Conservation (phyloP, 2,329 filamentous ascomycete genomes). For the Talaromyces sp. region DNA sequence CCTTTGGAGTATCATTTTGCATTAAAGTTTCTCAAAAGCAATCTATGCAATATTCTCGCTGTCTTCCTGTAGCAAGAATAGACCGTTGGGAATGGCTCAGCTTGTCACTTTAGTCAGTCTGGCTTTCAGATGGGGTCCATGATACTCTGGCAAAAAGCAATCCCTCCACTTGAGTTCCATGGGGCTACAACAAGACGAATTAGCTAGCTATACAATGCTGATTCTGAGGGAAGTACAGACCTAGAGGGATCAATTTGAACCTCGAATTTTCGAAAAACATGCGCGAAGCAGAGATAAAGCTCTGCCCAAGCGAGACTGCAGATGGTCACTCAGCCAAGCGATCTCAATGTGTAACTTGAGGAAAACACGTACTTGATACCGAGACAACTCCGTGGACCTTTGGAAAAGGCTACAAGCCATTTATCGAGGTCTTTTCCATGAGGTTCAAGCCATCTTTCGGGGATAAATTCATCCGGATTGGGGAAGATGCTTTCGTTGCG, state of each 20-base stretch:
- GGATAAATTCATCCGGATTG: slow-evolving; percentile 35
- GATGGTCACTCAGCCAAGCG: not conserved
- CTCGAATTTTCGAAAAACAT: slow-evolving; percentile 15
- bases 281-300: slow-evolving; percentile 14
- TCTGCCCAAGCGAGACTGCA: slow-evolving; percentile 17
- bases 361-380: slow-evolving; percentile 28
- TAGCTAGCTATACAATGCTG: not conserved
- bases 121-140: slow-evolving; percentile 15
- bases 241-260: slow-evolving; percentile 12
- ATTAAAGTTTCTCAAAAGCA: not conserved
- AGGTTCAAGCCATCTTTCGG: slow-evolving; percentile 41
- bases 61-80: not conserved
- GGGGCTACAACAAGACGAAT: slow-evolving; percentile 3
- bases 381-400: slow-evolving; percentile 42
- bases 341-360: not conserved
- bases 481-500: slow-evolving; percentile 33
- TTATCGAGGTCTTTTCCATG: slow-evolving; percentile 28
- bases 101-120: slow-evolving; percentile 2
- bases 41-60: not conserved
- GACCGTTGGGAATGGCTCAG: not conserved
- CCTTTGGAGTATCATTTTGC: not conserved
- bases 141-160: slow-evolving; percentile 17
- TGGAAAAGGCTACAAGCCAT: slow-evolving; percentile 45
- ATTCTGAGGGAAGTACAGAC: not conserved
- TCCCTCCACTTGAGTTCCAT: slow-evolving; percentile 9